Base-by-base conservation (phyloP, 495 filamentous ascomycete species). In the Acidomyces sp. region DNA sequence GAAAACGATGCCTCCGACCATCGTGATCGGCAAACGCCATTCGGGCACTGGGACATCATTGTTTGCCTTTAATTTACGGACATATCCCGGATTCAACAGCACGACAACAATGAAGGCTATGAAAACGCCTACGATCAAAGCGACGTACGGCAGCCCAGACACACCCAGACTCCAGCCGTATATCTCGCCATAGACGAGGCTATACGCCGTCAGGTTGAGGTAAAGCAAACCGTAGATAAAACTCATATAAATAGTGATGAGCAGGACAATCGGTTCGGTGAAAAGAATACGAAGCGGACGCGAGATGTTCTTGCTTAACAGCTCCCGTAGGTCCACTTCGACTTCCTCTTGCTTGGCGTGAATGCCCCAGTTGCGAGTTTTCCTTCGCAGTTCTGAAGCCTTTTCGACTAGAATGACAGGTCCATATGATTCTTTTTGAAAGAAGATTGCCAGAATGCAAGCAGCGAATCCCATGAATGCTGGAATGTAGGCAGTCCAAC, bases 331-430 rank as follows among this genome's bases (percentile, higher is more conserved):
- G 22, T 65, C 65, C 10, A 70, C 61, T 35, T 57, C 61, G 33
- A 66, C 61, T 48, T 74, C 69, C 33, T 82, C 77, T 25, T 71
- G 59, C 43, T 69, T 63, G 7, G 76, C 64, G 44, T 78, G 68
- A 5, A 74, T 55, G 16, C 67, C 72, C 62, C 68, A 70, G 52
- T 82, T 80, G 26, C 68, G 62, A n/a, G 77, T 80, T 33, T 71
- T 62, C 13, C 58, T 58, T 11, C 78, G 70, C 6, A 82, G 55
- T 28, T 65, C 62, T 12, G 63, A 64, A 1, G 80, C 80, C 26
- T 32, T 56, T 50, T 46, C 72, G 62, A 54, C 47, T 0, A 81
- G 62, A 25, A 82, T 63, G 4, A 68, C 62, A 5, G 74, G 67
- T 0, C 59, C 57, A 40, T 74, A 77, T 1, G 78, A 80, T 56